Conservation (phyloP, 106 monocot genomes). For the Ottelia alismoides region DNA sequence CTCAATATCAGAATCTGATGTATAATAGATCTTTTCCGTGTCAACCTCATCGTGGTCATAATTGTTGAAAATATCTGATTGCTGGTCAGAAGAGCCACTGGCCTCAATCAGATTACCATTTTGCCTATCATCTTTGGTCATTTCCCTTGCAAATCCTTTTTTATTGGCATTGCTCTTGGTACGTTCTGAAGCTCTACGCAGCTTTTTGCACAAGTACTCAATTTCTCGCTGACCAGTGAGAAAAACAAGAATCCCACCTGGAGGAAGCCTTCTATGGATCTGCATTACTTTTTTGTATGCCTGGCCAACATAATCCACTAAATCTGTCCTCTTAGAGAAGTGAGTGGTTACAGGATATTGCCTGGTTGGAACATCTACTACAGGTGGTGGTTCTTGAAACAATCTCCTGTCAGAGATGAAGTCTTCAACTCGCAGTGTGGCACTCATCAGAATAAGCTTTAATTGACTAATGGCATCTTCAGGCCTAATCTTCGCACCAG, state of each 20-base stretch:
- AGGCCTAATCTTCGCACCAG: constrained; percentile 35
- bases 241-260: constrained; percentile 90
- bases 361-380: constrained; percentile 71
- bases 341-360: constrained; percentile 82
- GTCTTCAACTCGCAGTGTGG: constrained; percentile 81
- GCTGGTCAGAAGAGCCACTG: constrained; percentile 10
- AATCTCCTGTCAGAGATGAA: constrained; percentile 68
- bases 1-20: constrained; percentile 51
- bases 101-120: constrained; percentile 42
- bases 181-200: constrained; percentile 36
- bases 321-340: constrained; percentile 72
- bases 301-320: constrained; percentile 59
- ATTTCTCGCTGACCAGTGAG: constrained; percentile 96
- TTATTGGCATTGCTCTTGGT: no score
- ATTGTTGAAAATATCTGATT: constrained; percentile 35
- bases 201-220: constrained; percentile 69
- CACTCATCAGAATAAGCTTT: constrained; percentile 93
- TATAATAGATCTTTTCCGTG: constrained; percentile 18
- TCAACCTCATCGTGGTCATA: constrained; percentile 36
- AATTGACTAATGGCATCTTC: constrained; percentile 47
- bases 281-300: constrained; percentile 88
- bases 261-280: constrained; percentile 79
- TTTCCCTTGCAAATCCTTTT: constrained; percentile 11
- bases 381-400: constrained; percentile 52
- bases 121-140: constrained; percentile 18